Percentiles rank a stretch among this genome's conserved stretches.
Conservation (phyloP, 1,139 yeast species). For the Yamadazyma membranifaciens region DNA sequence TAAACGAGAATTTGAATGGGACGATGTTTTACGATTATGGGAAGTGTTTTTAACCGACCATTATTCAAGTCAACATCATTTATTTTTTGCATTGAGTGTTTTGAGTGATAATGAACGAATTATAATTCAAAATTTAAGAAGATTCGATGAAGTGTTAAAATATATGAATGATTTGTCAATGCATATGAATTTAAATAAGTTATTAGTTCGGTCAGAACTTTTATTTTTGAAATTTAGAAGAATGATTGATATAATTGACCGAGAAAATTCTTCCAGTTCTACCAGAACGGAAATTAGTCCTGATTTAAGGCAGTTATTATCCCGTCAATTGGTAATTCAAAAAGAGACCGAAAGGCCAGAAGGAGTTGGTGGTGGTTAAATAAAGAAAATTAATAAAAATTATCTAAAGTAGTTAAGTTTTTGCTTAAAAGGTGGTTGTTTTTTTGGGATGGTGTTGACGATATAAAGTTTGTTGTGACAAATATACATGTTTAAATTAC, state of each 20-base stretch:
- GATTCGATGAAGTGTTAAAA: conserved; percentile 88
- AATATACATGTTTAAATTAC: too few species aligned
- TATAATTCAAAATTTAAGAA: conserved; percentile 66
- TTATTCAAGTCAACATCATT: conserved; percentile 80
- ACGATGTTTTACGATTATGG: conserved; percentile 79
- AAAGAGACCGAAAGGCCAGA: conserved; percentile 58
- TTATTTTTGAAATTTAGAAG: conserved; percentile 76
- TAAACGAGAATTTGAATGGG: conserved; percentile 86
- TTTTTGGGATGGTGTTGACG: too few species aligned
- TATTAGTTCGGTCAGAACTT: conserved; percentile 77
- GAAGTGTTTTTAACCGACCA: conserved; percentile 89
- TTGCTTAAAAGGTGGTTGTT: too few species aligned
- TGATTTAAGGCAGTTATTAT: conserved; percentile 58
- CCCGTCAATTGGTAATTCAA: conserved; percentile 60
- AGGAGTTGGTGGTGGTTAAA: conserved; percentile 46
- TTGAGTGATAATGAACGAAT: conserved; percentile 83
- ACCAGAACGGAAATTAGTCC: conserved; percentile 26
- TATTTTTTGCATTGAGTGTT: conserved; percentile 83
- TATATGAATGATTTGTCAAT: conserved; percentile 89
- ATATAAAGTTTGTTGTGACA: too few species aligned
- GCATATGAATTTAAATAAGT: conserved; percentile 68
- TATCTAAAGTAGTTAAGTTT: too few species aligned
- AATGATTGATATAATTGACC: conserved; percentile 73
- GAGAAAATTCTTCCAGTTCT: conserved; percentile 37
- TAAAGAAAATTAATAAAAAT: too few species aligned